Base-by-base conservation (phyloP, 768 basidiomycete genomes). In the Mycena rebaudengoi region DNA sequence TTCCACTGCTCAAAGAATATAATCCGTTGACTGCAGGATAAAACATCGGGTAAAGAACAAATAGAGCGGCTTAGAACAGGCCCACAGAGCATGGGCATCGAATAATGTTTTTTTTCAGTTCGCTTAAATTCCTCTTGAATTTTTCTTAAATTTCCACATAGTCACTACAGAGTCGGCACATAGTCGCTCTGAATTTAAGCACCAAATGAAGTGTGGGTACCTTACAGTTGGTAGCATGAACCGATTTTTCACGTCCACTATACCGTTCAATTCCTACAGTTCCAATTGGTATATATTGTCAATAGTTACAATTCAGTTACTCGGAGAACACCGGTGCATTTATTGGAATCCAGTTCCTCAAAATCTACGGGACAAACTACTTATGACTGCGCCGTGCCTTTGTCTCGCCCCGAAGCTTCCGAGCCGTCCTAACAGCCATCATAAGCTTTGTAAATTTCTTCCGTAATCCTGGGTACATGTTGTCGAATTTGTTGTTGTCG, bases 161-260 rank as follows among this genome's bases (percentile, higher is more conserved):
- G 55, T 57, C 55, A 33, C 41, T 25, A 32, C 55, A 23, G 55
- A 57, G 55, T 37, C 25, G 43, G 43, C 28, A 57, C 55, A 57
- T 57, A 57, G 55, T 57, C 39, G 41, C 7, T 1, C 20, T 18
- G 46, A 28, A 57, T 57, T 57, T 57, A 57, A 57, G 29, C 55
- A 46, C n/a, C 23, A 57, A 41, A 26, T 35, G 37, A 57, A 28
- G 16, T 35, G 55, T 57, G 1, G 21, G 6, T n/a, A 21, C 25
- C 20, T 5, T 6, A 29, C 54, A 56, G 54, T 56, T 43, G 3
- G n/a, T 26, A n/a, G n/a, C n/a, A 11, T 53, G 33, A 37, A 53
- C n/a, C 21, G 35, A 25, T n/a, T 13, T 53, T 26, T 40, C 16
- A 37, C n/a, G 28, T 35, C 11, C 7, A 3, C 32, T 14, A 21